Evolutionary conservation across 441 rosid genomes (phyloP), one percentile per base, ranked within the genome.

Genomic region (Erodium chrysanthum): DNA sequence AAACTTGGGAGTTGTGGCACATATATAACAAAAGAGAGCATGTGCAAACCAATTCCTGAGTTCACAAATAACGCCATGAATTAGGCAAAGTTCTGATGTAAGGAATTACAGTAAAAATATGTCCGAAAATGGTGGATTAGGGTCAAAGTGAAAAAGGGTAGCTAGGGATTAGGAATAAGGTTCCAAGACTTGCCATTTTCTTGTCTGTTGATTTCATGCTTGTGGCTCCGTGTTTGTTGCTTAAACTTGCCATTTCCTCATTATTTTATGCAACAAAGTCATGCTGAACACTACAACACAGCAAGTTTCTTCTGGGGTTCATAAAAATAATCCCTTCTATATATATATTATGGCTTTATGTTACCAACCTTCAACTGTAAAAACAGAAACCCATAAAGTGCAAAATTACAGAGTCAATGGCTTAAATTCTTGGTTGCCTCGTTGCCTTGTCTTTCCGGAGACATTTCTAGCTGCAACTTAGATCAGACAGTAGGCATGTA

Each of bases 201-300:
- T 29, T 29, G 33, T 29, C 33, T 29, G 5, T 29, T 4, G 5
- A 29, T 29, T 29, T 29, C 33, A n/a, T n/a, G n/a, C 10, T 70
- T 31, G 65, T 68, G 76, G 74, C 82, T 75, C 81, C 77, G 69
- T 75, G 77, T 68, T 75, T 73, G 74, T 52, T 42, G 80, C 76
- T 21, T 4, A 29, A 29, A 29, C 33, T 2, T 29, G 33, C 3
- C 33, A 29, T 29, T 29, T 29, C 17, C 60, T 20, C 56, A 8
- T 17, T 9, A 23, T 21, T 21, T 50, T 59, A 56, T 42, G n/a
- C n/a, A n/a, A n/a, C n/a, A n/a, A n/a, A n/a, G n/a, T n/a, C n/a
- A n/a, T n/a, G n/a, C n/a, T n/a, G n/a, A n/a, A n/a, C n/a, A n/a
- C n/a, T n/a, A n/a, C n/a, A n/a, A n/a, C n/a, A n/a, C n/a, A n/a